phyloP scores from a whole-genome alignment of 139 green algal species.

The Ostreobium quekettii region DNA sequence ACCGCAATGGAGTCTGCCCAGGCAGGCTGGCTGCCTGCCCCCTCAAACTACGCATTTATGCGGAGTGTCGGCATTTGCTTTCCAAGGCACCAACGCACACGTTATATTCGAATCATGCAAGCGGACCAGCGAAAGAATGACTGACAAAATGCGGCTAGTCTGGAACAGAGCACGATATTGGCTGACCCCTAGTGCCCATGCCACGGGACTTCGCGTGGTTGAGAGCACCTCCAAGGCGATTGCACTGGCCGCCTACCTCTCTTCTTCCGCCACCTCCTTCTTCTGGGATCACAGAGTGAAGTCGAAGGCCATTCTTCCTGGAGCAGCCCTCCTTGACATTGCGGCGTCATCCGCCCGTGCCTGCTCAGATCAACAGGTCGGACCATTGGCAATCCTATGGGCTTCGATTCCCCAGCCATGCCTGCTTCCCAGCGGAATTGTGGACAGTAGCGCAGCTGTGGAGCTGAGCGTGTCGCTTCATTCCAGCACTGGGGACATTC shows the following conservation, averaged over 20 bases:
- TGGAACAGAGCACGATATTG: slow-evolving; percentile 6
- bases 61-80: slow-evolving; percentile 16
- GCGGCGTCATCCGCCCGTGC: slow-evolving; percentile 19
- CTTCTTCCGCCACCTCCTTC: slow-evolving; percentile 37
- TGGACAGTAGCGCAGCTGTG: background rate
- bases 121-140: background rate
- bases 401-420: too few relatives aligned
- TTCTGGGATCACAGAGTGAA: slow-evolving; percentile 63
- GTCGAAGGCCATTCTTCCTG: slow-evolving; percentile 43
- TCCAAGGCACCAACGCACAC: slow-evolving; percentile 68
- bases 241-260: too few relatives aligned
- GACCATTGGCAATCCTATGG: too few relatives aligned
- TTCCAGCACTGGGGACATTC: too few relatives aligned
- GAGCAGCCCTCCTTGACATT: slow-evolving; percentile 52
- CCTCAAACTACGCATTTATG: background rate
- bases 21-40: background rate
- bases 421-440: background rate
- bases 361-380: too few relatives aligned
- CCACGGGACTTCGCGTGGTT: background rate
- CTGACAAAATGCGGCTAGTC: background rate
- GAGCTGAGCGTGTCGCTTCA: too few relatives aligned
- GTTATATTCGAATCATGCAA: slow-evolving; percentile 28
- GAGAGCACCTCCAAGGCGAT: too few relatives aligned
- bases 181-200: background rate
- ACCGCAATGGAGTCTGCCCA: background rate